Evolutionary conservation across 768 basidiomycete species (phyloP), one percentile per base, ranked within the genome.

Genomic region (Panaeolus cyanescens): DNA sequence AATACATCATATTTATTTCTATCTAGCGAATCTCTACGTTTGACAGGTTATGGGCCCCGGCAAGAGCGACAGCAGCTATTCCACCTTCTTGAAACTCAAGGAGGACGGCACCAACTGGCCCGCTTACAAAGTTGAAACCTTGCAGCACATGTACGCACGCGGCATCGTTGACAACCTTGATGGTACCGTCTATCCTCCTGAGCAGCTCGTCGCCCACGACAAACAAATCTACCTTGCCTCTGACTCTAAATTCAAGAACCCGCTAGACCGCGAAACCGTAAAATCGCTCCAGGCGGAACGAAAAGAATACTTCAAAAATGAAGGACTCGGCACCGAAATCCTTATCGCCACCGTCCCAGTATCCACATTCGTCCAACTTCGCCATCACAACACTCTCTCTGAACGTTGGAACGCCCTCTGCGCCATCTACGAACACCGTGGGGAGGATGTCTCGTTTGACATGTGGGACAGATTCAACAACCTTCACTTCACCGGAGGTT

Each of bases 11-110:
- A n/a, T n/a, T n/a, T n/a, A n/a, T n/a, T n/a, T n/a, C n/a, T n/a
- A n/a, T n/a, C n/a, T n/a, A n/a, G n/a, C n/a, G n/a, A n/a, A n/a
- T n/a, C n/a, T n/a, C n/a, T 57, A 50, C 19, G 42, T 58, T 58
- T 63, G 59, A 71, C 55, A 72, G 72, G 72, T 73, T 73, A 73
- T 73, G 70, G 68, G 70, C 72, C 70, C 67, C 54, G 64, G 28
- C 2, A 22, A 45, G 54, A 22, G 58, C 53, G 32, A 63, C 58
- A 56, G 33, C 40, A 60, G 36, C 60, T 2, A 54, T 58, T 15
- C 60, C 68, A 15, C 42, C 61, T 34, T 62, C 68, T 65, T 65
- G 3, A 70, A 70, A 60, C 67, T 71, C 19, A 39, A 61, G 12
- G 66, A 71, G 19, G 67, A 74, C 59, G 65, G 71, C 4, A 67